Percentiles rank a stretch among this genome's conserved stretches.
Conservation (phyloP, 768 basidiomycete species). For the Leucosporidium yakuticum region DNA sequence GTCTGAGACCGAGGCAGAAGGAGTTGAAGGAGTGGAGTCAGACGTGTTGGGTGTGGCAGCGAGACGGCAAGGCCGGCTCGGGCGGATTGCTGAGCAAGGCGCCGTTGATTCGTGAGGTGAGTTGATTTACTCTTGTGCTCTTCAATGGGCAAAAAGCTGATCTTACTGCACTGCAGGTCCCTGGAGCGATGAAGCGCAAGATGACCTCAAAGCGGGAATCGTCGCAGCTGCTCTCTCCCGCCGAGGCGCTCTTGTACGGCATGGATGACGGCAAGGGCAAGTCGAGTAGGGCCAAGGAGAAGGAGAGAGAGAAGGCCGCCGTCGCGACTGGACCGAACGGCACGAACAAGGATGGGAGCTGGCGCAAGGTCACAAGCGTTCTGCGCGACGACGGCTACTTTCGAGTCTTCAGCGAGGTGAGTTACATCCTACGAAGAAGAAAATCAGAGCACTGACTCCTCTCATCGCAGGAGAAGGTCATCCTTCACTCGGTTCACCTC, state of each 20-base stretch:
- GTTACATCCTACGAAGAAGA: background rate
- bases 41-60: constrained; percentile 30
- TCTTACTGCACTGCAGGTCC: constrained; percentile 7
- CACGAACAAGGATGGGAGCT: constrained; percentile 15
- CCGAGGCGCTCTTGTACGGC: constrained; percentile 21
- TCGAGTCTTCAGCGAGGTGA: constrained; percentile 25
- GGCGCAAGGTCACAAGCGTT: constrained; percentile 21
- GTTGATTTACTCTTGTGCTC: background rate
- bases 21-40: constrained; percentile 35
- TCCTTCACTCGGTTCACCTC: constrained; percentile 28
- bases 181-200: constrained; percentile 30
- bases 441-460: too few relatives aligned
- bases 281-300: constrained; percentile 10
- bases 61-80: background rate
- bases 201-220: constrained; percentile 23
- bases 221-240: constrained; percentile 32
- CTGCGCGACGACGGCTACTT: constrained; percentile 31
- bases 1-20: constrained; percentile 10
- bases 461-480: constrained; percentile 13
- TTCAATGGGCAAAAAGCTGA: background rate
- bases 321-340: background rate
- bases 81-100: constrained; percentile 26
- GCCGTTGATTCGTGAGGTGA: constrained; percentile 21
- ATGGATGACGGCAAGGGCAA: constrained; percentile 21
- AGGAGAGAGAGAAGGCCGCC: constrained; percentile 9